Base-by-base conservation (phyloP, 306 rosid species). In the Quercus wislizeni region DNA sequence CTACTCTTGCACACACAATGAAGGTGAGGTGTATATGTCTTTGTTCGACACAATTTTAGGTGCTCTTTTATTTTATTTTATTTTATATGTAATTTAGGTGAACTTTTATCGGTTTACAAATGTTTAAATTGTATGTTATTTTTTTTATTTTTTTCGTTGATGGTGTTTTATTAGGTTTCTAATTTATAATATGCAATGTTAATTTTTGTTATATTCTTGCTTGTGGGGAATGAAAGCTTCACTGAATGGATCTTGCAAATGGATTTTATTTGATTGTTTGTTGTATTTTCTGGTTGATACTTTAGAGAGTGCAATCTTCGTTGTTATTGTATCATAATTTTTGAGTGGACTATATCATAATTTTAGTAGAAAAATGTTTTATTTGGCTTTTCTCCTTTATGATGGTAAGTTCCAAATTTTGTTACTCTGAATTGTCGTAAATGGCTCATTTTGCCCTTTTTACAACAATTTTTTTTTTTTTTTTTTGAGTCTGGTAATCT, bases 1-100 rank as follows among this genome's bases (percentile, higher is more conserved):
- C 99, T 55, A 82, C 83, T 71, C 91, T 96, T 78, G 84, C 96
- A 67, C 99, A 96, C 88, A 96, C 99, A 76, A 93, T 96, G 76
- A 96, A 93, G 97, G 99, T 86, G 84, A 75, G 82, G n/a, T 80
- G 23, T 58, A 15, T 79, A 54, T 2, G 5, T 41, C 28, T 75
- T 59, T 76, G 74, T 63, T 54, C 57, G 20, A 19, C 56, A 61
- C 69, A 76, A 27, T 12, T 69, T 79, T 78, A 21, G 58, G 74
- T 78, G 58, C 28, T 55, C 51, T 27, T 30, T 41, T 38, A 19
- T 35, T 30, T 41, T 52, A 6, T 69, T 38, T 38, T n/a, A 0
- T 70, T 63, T 30, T 4, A 75, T 23, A 46, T 7, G 55, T 74
- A 71, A 57, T 69, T 62, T 74, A 62, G 17, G 54, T 10, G 54